Percentiles rank a stretch among this genome's conserved stretches.
These are phyloP conservation scores for Trichoderma erinaceum DNA, from an alignment of 495 filamentous ascomycete genomes.

Conservation along the genomic window DNA sequence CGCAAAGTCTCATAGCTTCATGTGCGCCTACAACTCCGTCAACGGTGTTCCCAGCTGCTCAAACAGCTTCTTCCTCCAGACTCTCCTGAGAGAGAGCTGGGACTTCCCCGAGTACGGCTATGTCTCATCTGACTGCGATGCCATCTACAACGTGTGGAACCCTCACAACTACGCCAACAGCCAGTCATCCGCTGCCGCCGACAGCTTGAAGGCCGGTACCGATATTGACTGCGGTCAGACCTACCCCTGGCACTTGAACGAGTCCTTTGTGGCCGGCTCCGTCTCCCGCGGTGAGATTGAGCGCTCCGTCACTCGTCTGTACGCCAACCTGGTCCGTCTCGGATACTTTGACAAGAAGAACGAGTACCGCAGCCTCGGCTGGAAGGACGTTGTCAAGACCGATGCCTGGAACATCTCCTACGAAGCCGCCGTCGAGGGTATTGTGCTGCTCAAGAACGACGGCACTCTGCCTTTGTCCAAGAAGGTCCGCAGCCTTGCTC, in stretches of 20 bases:
- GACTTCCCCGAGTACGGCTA: slow-evolving; percentile 39
- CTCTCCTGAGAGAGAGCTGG: slow-evolving; percentile 42
- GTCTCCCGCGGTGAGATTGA: slow-evolving; percentile 20
- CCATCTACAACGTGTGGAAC: slow-evolving; percentile 33
- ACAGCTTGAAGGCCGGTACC: slow-evolving; percentile 31
- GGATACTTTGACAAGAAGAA: slow-evolving; percentile 32
- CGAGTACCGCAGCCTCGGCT: slow-evolving; percentile 27
- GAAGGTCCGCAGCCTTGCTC: slow-evolving; percentile 38
- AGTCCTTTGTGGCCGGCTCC: slow-evolving; percentile 23
- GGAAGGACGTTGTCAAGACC: slow-evolving; percentile 28
- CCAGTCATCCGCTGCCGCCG: slow-evolving; percentile 30
- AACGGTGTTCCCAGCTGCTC: slow-evolving; percentile 43
- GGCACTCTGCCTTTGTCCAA: slow-evolving; percentile 44
- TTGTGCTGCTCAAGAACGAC: slow-evolving; percentile 58
- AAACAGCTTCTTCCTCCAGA: slow-evolving; percentile 34
- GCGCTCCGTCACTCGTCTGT: slow-evolving; percentile 30
- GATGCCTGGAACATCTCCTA: slow-evolving; percentile 42
- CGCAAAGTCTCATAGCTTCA: slow-evolving; percentile 39
- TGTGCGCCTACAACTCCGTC: slow-evolving; percentile 42
- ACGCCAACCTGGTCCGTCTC: slow-evolving; percentile 30
- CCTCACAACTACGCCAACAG: slow-evolving; percentile 34
- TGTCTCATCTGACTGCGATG: slow-evolving; percentile 41
- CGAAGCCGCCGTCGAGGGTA: slow-evolving; percentile 53
- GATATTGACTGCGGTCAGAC: slow-evolving; percentile 36
- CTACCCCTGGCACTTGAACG: slow-evolving; percentile 29